These are phyloP conservation scores for Metarhizium humberi DNA, from an alignment of 2,329 filamentous ascomycete species.

Conservation along the genomic window DNA sequence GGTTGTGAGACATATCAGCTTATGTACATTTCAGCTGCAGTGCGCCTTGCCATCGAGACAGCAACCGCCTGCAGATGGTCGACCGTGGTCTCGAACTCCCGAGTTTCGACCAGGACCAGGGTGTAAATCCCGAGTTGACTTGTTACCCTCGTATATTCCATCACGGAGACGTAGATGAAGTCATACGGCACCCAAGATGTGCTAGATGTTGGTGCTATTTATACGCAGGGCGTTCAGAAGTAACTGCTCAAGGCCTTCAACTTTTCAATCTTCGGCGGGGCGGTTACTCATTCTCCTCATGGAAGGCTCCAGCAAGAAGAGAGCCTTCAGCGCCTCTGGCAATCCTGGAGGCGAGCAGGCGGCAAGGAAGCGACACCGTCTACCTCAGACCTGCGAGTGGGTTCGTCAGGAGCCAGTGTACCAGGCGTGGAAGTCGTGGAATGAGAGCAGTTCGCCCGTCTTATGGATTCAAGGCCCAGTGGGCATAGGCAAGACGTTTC, in stretches of 20 bases:
- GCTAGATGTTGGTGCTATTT: neutral
- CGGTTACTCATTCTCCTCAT: neutral
- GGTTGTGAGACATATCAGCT: neutral
- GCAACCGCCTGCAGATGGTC: too few relatives aligned
- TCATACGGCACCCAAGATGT: too few relatives aligned
- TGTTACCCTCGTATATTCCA: too few relatives aligned
- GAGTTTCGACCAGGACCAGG: too few relatives aligned
- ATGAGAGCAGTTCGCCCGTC: neutral
- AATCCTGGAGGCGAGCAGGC: neutral
- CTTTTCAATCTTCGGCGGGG: neutral
- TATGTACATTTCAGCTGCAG: neutral
- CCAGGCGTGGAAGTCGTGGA: neutral
- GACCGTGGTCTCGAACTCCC: too few relatives aligned
- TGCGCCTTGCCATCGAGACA: too few relatives aligned
- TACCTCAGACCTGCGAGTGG: neutral
- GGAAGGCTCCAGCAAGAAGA: neutral
- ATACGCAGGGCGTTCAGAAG: neutral
- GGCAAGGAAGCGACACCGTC: neutral
- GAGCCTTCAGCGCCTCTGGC: neutral
- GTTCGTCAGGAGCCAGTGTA: neutral
- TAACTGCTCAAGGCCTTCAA: neutral
- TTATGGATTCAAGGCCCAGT: neutral
- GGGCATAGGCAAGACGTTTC: neutral
- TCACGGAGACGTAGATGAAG: too few relatives aligned
- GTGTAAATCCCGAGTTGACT: too few relatives aligned